Evolutionary conservation across 2,329 filamentous ascomycete genomes (phyloP).

Genomic region (Neofusicoccum ribis): DNA sequence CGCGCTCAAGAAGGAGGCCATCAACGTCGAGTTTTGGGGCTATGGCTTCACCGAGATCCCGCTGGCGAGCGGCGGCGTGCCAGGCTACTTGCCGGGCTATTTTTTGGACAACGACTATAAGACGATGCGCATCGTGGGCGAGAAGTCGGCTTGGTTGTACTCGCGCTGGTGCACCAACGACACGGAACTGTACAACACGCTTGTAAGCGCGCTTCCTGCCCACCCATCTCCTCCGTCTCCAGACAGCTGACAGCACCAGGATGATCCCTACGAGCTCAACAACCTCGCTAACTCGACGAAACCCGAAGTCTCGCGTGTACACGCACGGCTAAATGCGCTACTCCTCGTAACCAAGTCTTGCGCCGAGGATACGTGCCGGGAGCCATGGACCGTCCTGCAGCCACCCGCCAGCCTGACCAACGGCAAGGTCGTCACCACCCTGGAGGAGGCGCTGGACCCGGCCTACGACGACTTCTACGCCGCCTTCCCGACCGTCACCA

Average conservation of each 20-base stretch:
- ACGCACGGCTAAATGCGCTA: background rate
- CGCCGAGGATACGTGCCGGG: background rate
- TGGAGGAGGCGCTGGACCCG: background rate
- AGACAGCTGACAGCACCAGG: background rate
- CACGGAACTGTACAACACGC: conserved; percentile 36
- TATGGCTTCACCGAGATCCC: background rate
- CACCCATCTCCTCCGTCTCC: background rate
- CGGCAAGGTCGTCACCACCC: background rate
- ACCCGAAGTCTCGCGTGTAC: background rate
- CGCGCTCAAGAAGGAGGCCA: conserved; percentile 12
- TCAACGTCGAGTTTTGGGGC: conserved; percentile 23
- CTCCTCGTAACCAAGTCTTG: background rate
- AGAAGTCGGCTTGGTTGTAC: conserved; percentile 28
- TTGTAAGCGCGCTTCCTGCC: background rate
- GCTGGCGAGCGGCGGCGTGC: background rate
- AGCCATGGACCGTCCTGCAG: background rate
- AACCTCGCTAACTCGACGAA: background rate
- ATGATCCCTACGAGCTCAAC: background rate
- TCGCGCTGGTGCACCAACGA: conserved; percentile 32
- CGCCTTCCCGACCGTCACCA: background rate
- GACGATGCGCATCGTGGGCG: conserved; percentile 29
- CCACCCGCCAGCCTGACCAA: background rate
- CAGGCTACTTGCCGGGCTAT: conserved; percentile 22
- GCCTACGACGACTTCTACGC: background rate
- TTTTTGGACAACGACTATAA: background rate